These are phyloP conservation scores for Melaleuca alternifolia DNA, from an alignment of 345 rosid genomes.

Conservation along the genomic window DNA sequence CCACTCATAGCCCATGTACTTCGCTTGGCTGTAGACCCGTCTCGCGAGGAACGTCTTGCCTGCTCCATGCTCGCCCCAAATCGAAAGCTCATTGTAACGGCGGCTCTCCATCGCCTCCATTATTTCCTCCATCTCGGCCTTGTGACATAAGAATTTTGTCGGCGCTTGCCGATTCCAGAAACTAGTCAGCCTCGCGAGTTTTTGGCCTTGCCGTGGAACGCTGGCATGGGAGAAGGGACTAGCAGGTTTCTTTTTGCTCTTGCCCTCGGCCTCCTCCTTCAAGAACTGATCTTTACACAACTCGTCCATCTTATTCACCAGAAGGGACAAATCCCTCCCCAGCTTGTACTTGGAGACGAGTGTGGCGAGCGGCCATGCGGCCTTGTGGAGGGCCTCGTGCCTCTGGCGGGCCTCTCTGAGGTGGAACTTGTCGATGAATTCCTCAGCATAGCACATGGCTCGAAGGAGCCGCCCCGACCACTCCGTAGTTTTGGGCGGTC, in stretches of 20 bases:
- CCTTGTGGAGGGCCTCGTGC: not conserved
- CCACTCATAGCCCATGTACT: not conserved
- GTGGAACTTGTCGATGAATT: not conserved
- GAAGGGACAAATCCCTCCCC: not conserved
- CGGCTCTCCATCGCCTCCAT: not conserved
- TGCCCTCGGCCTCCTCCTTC: accelerated
- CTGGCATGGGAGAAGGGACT: not conserved
- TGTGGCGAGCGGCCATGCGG: not conserved
- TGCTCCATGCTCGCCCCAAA: conserved; percentile 4
- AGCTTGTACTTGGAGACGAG: not conserved
- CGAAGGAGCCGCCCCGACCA: no score
- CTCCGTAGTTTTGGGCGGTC: no score
- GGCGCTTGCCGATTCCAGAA: not conserved
- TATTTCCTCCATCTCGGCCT: accelerated
- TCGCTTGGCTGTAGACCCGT: not conserved
- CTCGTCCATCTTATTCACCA: not conserved
- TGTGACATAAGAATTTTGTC: accelerated
- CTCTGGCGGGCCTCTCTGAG: not conserved
- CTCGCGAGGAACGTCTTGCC: conserved; percentile 12
- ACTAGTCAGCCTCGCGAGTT: not conserved
- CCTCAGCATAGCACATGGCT: not conserved
- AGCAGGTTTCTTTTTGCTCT: not conserved
- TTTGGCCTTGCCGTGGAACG: not conserved
- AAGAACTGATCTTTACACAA: not conserved
- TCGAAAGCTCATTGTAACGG: no score